Evolutionary conservation across 2,329 filamentous ascomycete species (phyloP), one percentile per base, ranked within the genome.

Genomic region (Talaromyces piceae): DNA sequence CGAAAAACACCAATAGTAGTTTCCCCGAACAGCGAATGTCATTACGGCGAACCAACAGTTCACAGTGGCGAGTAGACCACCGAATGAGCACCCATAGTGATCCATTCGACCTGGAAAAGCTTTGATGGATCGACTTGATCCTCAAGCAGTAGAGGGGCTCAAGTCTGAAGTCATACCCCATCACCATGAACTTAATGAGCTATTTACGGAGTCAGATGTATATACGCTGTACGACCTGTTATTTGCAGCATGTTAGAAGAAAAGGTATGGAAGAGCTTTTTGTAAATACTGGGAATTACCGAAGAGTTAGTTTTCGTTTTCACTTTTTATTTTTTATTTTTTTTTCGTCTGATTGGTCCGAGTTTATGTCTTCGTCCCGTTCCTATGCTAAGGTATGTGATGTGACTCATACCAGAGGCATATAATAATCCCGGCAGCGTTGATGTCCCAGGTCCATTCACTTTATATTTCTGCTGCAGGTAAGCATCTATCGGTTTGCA

Each of bases 71-170:
- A n/a, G 20, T 18, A 12, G 39, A 43, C n/a, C n/a, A 22, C 13
- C 11, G 47, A 44, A 54, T 57, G 16, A 67, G 60, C 43, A 61
- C 57, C 18, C 60, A 63, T 28, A 67, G 65, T 50, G 61, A 70
- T 31, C 63, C 67, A 0, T 70, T 69, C 45, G 67, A 70, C 50
- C 50, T 70, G 26, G 64, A 69, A 48, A 57, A 16, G 25, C 52
- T 49, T 5, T 51, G 50, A n/a, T 54, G 51, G 3, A 50, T 53
- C 20, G 45, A 52, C 46, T 49, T 41, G 25, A 25, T 26, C 4
- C 23, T 37, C 46, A 46, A 41, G 22, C 48, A 25, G 3, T 47
- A 46, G 5, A 43, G 41, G 41, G 27, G 51, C 46, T 18, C 26
- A 28, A 44, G 30, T 16, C 41, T 49, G 7, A 37, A 7, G n/a